phyloP scores from a whole-genome alignment of 495 filamentous ascomycete genomes.

The Bacidia gigantensis region DNA sequence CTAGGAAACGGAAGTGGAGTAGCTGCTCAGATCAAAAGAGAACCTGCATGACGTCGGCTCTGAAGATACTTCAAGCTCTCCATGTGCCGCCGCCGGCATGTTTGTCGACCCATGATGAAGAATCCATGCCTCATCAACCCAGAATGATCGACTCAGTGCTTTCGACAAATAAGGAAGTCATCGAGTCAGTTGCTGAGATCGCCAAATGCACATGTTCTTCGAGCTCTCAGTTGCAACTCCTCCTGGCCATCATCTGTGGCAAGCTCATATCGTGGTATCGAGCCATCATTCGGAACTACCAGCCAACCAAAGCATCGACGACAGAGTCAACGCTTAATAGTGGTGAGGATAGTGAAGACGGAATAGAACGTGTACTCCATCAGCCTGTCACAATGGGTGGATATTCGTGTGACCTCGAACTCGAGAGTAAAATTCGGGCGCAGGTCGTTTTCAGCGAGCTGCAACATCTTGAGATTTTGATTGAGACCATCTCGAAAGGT shows the following conservation, averaged over 20 bases:
- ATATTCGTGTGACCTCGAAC: not conserved
- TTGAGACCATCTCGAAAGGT: not conserved
- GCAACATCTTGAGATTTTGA: not conserved
- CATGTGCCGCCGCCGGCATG: conserved; percentile 7
- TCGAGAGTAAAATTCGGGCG: not conserved
- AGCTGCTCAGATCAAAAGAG: not conserved
- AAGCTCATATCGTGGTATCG: conserved; percentile 12
- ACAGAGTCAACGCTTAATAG: not conserved
- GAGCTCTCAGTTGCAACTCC: conserved; percentile 4
- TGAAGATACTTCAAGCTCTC: conserved; percentile 4
- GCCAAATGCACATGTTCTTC: conserved; percentile 2
- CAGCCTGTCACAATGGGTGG: not conserved
- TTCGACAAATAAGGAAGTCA: conserved; percentile 5
- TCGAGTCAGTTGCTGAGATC: conserved; percentile 7
- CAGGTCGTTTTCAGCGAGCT: not conserved
- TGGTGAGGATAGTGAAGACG: not conserved
- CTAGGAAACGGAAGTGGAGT: not conserved
- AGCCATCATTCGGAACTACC: conserved; percentile 1
- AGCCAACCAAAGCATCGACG: not conserved
- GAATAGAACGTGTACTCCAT: not conserved
- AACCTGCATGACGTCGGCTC: conserved; percentile 4
- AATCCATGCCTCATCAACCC: not conserved
- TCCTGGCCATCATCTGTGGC: conserved; percentile 7
- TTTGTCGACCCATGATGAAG: not conserved
- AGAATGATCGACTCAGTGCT: conserved; percentile 10